Base-by-base conservation (phyloP, 495 filamentous ascomycete species). In the Parathielavia appendiculata region DNA sequence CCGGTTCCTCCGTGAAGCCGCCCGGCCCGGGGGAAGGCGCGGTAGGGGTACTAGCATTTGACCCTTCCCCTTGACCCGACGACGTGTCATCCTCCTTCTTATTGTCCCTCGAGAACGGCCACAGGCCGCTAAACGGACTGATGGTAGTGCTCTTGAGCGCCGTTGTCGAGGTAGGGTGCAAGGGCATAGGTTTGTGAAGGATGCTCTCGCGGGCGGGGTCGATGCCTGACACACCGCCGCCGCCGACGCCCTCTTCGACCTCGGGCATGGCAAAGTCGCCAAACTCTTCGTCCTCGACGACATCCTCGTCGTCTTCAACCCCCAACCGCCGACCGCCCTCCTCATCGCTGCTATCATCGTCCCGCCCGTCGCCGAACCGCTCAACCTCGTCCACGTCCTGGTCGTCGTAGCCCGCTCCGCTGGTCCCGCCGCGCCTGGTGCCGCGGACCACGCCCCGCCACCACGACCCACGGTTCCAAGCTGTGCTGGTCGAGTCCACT, bases 181-280 rank as follows among this genome's bases (percentile, higher is more conserved):
- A 66, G 0, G 77, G 69, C 14, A 75, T 67, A 1, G 77, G 77
- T 61, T 79, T 79, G 56, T 77, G 65, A 5, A 80, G 54, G 20
- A 72, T 61, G 51, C 66, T 67, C 41, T 72, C 70, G 12, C 69
- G 20, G 5, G 63, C 60, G 19, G 66, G 66, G 22, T 72, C 70
- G 36, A 72, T 75, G 9, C 73, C 75, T 13, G 70, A 62, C 19
- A 43, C 17, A 39, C 57, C 10, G 56, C 58, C 3, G 60, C 54
- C 38, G 50, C 60, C 22, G 10, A 34, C 47, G 17, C 54, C 52
- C 14, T 65, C 55, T 16, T 69, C 69, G 14, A 72, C 75, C 62
- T 79, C 77, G 50, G 76, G 72, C 74, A 80, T 78, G 66, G 76
- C 76, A 61, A 80, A 80, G 54, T 79, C 78, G 14, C 76, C 77